These are phyloP conservation scores for Chlorella vulgaris DNA, from an alignment of 139 green algal genomes.

Conservation along the genomic window DNA sequence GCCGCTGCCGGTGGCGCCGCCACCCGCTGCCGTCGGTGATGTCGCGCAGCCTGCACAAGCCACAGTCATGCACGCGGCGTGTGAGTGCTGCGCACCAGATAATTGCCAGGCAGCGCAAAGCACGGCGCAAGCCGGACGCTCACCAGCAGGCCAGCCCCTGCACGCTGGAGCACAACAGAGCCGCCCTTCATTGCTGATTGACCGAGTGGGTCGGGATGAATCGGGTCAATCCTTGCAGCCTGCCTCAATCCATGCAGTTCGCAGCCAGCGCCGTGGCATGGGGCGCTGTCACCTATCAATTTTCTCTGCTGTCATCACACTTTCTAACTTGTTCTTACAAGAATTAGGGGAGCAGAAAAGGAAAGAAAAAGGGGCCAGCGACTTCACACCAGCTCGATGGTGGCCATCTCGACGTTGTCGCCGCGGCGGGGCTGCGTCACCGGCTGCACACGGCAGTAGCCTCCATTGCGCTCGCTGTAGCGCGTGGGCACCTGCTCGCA, in stretches of 20 bases:
- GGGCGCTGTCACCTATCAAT: neutral
- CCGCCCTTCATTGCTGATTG: no score
- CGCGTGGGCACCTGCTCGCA: slow-evolving; percentile 61
- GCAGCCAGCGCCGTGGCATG: neutral
- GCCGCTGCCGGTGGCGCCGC: neutral
- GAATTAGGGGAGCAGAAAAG: no score
- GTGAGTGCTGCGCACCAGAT: no score
- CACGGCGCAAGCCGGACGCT: no score
- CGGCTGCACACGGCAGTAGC: slow-evolving; percentile 90
- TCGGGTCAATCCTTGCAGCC: no score
- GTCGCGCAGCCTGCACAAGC: neutral
- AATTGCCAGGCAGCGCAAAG: no score
- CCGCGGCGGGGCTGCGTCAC: slow-evolving; percentile 67
- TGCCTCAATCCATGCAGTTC: neutral
- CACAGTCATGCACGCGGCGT: no score
- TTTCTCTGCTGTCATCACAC: no score
- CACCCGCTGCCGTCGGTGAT: neutral
- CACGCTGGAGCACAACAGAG: no score
- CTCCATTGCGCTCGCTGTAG: slow-evolving; percentile 87
- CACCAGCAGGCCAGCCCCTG: no score
- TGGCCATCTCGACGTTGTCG: slow-evolving; percentile 93
- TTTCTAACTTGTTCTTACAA: no score
- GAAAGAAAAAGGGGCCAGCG: neutral
- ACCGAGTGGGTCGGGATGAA: no score
- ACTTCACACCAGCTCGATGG: slow-evolving; percentile 94